phyloP scores from a whole-genome alignment of 2,329 filamentous ascomycete genomes.

The Dactylellina leptospora region DNA sequence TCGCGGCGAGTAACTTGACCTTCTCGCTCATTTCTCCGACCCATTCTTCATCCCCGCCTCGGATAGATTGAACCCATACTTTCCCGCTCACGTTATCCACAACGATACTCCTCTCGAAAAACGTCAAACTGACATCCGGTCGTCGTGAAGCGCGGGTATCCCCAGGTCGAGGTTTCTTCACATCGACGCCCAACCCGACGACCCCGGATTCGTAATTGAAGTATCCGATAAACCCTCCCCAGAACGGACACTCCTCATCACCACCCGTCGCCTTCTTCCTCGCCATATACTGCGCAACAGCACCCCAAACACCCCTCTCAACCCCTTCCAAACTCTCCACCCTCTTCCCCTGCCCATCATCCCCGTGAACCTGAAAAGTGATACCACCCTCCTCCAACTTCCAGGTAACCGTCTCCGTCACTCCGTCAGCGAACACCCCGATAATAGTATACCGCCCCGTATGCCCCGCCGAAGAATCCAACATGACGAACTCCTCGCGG shows the following conservation, averaged over 20 bases:
- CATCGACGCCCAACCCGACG: slow-evolving; percentile 66
- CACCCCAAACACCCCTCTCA: slow-evolving; percentile 59
- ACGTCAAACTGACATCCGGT: slow-evolving; percentile 78
- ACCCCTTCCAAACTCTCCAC: not conserved
- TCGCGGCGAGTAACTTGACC: slow-evolving; percentile 57
- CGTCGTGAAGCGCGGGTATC: slow-evolving; percentile 61
- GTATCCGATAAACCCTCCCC: slow-evolving; percentile 85
- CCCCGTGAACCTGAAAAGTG: not conserved
- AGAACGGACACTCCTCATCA: slow-evolving; percentile 68
- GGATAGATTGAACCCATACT: slow-evolving; percentile 75
- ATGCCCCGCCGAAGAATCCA: slow-evolving; percentile 58
- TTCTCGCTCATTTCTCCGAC: slow-evolving; percentile 60
- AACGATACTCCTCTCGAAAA: slow-evolving; percentile 79
- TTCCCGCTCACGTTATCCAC: slow-evolving; percentile 73
- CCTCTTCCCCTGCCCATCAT: not conserved
- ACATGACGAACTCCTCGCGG: slow-evolving; percentile 55
- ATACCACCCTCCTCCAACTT: slow-evolving; percentile 62
- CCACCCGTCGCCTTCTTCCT: slow-evolving; percentile 59
- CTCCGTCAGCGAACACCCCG: slow-evolving; percentile 68
- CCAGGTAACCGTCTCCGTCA: slow-evolving; percentile 69
- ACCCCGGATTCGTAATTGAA: slow-evolving; percentile 85
- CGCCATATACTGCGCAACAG: slow-evolving; percentile 61
- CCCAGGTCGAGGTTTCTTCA: slow-evolving; percentile 55
- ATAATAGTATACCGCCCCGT: slow-evolving; percentile 78
- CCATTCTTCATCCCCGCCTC: slow-evolving; percentile 63